Evolutionary conservation across 108 stramenopile species (phyloP).

Genomic region (Cyclotella atomus): DNA sequence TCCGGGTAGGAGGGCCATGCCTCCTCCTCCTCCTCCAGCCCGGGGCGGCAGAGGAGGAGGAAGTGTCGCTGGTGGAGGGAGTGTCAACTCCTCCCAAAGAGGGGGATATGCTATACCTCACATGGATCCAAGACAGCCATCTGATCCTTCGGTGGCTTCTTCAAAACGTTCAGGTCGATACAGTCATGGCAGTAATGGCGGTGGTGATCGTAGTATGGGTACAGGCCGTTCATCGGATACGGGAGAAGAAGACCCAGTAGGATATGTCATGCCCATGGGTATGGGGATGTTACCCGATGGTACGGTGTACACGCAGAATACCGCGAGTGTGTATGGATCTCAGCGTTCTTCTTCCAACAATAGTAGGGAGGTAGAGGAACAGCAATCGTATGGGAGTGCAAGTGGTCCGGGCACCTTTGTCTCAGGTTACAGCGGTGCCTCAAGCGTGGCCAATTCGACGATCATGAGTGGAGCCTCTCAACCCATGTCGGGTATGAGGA

Average conservation of each 20-base stretch:
- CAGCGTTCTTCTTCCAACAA: too few species aligned
- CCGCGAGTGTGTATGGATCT: background rate
- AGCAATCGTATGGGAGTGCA: background rate
- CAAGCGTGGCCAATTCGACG: background rate
- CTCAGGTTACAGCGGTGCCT: background rate
- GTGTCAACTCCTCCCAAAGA: too few species aligned
- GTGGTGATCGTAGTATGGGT: background rate
- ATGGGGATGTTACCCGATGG: conserved; percentile 25
- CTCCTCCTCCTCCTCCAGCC: conserved; percentile 8
- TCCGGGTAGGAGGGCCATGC: background rate
- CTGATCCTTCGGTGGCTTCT: conserved; percentile 14
- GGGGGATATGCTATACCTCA: conserved; percentile 7
- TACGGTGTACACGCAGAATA: conserved; percentile 9
- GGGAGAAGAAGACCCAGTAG: conserved; percentile 15
- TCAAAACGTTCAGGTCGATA: background rate
- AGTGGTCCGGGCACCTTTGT: background rate
- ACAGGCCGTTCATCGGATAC: background rate
- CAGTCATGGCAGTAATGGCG: background rate
- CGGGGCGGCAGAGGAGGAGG: background rate
- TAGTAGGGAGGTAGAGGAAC: background rate
- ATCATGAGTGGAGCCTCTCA: conserved; percentile 2
- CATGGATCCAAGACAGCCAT: background rate
- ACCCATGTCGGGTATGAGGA: background rate
- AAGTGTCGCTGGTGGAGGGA: background rate
- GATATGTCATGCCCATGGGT: conserved; percentile 35